Evolutionary conservation across 352 stramenopile genomes (phyloP).

Genomic region (Phytophthora idaei): DNA sequence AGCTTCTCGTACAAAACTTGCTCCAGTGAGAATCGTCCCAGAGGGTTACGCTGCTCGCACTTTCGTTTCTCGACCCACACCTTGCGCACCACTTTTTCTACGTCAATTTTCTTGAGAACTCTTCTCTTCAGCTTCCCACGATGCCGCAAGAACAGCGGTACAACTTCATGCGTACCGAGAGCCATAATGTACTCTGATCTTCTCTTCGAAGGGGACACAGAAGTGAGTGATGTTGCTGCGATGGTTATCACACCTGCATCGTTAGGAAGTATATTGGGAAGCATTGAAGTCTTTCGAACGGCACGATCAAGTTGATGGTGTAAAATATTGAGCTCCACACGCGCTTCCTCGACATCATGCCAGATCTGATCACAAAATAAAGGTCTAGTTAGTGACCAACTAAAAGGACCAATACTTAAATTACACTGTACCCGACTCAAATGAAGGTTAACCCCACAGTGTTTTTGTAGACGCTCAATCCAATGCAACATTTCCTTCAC

Average conservation of each 20-base stretch:
- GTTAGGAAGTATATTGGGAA: slow-evolving; percentile 16
- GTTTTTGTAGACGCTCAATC: slow-evolving; percentile 82
- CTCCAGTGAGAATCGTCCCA: slow-evolving; percentile 53
- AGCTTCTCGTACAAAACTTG: slow-evolving; percentile 80
- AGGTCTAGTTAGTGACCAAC: neutral
- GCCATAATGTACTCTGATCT: slow-evolving; percentile 71
- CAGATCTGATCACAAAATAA: slow-evolving; percentile 52
- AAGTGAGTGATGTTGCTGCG: slow-evolving; percentile 8
- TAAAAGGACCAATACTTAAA: neutral
- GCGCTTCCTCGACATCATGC: slow-evolving; percentile 79
- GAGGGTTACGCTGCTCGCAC: slow-evolving; percentile 59
- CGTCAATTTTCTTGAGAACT: slow-evolving; percentile 67
- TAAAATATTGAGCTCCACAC: slow-evolving; percentile 76
- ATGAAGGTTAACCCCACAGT: slow-evolving; percentile 78
- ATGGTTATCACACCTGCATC: slow-evolving; percentile 21
- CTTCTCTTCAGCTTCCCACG: slow-evolving; percentile 71
- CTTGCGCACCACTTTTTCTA: slow-evolving; percentile 72
- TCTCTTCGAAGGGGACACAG: slow-evolving; percentile 34
- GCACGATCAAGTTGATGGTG: slow-evolving; percentile 67
- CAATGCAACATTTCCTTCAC: slow-evolving; percentile 81
- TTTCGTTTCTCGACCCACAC: slow-evolving; percentile 82
- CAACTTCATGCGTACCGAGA: slow-evolving; percentile 55
- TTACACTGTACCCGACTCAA: slow-evolving; percentile 58
- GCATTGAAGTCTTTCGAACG: slow-evolving; percentile 34
- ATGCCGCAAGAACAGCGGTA: slow-evolving; percentile 78